These are phyloP conservation scores for Lipomyces chichibuensis DNA, from an alignment of 805 yeast genomes.

Conservation along the genomic window DNA sequence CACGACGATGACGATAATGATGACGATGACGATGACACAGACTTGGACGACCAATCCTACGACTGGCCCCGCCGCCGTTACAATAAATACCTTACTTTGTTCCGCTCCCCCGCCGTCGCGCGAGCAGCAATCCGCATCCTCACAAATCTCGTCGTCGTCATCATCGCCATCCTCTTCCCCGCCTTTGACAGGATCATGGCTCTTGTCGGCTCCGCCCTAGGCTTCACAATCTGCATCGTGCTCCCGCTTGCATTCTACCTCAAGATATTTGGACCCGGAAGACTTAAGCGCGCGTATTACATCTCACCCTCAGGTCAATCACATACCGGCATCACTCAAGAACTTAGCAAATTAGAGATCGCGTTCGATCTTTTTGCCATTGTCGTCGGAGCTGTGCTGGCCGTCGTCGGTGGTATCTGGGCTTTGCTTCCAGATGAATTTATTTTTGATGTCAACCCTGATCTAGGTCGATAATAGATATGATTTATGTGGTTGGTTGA, in stretches of 20 bases:
- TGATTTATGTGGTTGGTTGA: no score
- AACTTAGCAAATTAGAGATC: conserved; percentile 12
- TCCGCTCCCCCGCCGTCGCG: conserved; percentile 12
- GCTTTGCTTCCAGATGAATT: conserved; percentile 24
- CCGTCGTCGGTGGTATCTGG: conserved; percentile 31
- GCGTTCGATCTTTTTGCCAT: conserved; percentile 24
- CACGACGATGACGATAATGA: not conserved
- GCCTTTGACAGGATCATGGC: conserved; percentile 83
- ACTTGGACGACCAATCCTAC: not conserved
- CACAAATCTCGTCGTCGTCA: conserved; percentile 62
- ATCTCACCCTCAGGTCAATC: conserved; percentile 18
- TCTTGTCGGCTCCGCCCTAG: conserved; percentile 76
- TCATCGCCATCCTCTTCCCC: conserved; percentile 66
- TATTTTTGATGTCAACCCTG: conserved; percentile 13
- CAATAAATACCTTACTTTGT: not conserved
- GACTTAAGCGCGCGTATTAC: conserved; percentile 8
- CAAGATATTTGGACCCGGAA: conserved; percentile 50
- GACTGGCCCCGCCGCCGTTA: not conserved
- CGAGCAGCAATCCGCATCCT: conserved; percentile 45
- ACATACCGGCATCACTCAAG: not conserved
- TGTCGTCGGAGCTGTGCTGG: conserved; percentile 16
- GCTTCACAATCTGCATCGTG: conserved; percentile 77
- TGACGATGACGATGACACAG: not conserved
- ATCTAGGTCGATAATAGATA: no score
- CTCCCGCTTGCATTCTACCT: conserved; percentile 76